Base-by-base conservation (phyloP, 345 rosid species). In the Corymbia maculata region DNA sequence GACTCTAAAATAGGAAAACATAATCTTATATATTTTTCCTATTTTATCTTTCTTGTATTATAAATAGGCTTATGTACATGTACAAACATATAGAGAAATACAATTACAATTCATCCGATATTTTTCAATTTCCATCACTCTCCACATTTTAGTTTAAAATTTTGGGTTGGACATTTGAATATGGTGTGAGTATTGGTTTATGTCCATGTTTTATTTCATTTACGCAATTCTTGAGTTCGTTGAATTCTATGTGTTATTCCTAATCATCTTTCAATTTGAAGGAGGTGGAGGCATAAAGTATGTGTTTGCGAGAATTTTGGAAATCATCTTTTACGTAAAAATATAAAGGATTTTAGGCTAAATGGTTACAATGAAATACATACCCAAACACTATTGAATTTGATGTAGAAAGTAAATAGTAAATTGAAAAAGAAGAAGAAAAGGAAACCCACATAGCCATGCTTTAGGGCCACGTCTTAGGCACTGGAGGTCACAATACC, bases 1-100 rank as follows among this genome's bases (percentile, higher is more conserved):
- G 28, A 22, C 0, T 7, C 5, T 55, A 21, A 3, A 0, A 55
- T 21, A 0, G 26, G 0, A 8, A 55, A 21, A 21, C 0, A 7
- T 0, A 24, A 22, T 8, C 12, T 5, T 9, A 0, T 0, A 55
- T 55, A 55, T 55, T 55, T 55, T 55, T 55, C 61, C 5, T 55
- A 55, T 55, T 55, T 22, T 55, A 55, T 55, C 61, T 55, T 55
- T 55, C 13, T 22, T 22, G 28, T 55, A 22, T 22, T 0, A 22
- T 55, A 0, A 55, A 55, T 55, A 55, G 28, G 61, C 28, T 55
- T 55, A 55, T 55, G 0, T 9, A 22, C 61, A 55, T 55, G 61
- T 55, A 55, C 61, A 0, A 36, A 55, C 26, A 55, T 21, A 28
- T 55, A 55, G 12, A 55, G 61, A 0, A 22, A 55, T 21, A 1